Percentiles rank a stretch among this genome's conserved stretches.
These are phyloP conservation scores for Penicillium brevicompactum DNA, from an alignment of 2,329 filamentous ascomycete genomes.

Conservation along the genomic window DNA sequence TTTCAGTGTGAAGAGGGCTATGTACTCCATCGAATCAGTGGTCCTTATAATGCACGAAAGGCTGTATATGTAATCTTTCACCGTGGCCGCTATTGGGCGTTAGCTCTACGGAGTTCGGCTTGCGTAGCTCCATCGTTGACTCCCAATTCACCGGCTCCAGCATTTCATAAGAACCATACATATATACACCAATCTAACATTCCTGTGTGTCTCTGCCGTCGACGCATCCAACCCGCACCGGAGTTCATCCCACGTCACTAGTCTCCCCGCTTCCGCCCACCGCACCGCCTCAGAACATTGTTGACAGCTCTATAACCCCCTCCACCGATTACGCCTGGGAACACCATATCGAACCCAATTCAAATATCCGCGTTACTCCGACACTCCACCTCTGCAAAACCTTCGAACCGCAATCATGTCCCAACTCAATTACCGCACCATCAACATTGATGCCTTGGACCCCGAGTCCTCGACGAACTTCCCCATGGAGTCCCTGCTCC, in stretches of 20 bases:
- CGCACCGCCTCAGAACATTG: constrained; percentile 6
- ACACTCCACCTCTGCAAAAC: neutral
- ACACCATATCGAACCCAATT: neutral
- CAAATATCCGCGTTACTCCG: too few relatives aligned
- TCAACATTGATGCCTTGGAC: constrained; percentile 90
- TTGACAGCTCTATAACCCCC: neutral
- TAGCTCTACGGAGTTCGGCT: too few relatives aligned
- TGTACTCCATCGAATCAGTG: too few relatives aligned
- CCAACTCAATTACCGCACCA: constrained; percentile 73
- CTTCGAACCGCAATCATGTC: constrained; percentile 37
- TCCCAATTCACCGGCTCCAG: neutral
- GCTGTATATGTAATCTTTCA: too few relatives aligned
- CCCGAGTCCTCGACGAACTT: constrained; percentile 92
- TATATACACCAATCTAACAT: neutral
- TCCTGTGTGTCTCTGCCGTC: neutral
- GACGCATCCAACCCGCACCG: neutral
- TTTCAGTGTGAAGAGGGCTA: too few relatives aligned
- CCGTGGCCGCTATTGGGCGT: too few relatives aligned
- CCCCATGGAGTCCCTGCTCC: constrained; percentile 79
- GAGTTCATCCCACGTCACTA: constrained; percentile 9
- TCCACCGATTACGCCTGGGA: neutral
- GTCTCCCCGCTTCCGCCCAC: constrained; percentile 21
- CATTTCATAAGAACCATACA: too few relatives aligned
- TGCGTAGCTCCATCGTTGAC: neutral
- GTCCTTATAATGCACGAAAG: too few relatives aligned